A percentile compares a stretch with the other conserved stretches of the same genome.
Conservation (phyloP, 495 filamentous ascomycete genomes). For the Aspergillus diversus region DNA sequence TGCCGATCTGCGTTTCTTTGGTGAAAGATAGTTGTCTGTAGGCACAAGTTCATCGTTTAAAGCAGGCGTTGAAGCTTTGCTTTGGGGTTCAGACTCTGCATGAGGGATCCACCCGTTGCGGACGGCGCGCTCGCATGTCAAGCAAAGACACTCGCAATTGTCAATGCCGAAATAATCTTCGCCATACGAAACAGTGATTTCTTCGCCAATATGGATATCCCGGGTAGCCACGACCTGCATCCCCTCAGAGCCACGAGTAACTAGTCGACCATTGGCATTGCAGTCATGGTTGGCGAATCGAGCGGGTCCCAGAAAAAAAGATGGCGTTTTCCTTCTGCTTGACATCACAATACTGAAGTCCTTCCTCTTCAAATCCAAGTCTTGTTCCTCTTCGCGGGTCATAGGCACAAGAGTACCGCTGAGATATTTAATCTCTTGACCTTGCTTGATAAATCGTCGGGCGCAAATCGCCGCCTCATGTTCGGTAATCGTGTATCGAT, state of each 20-base stretch:
- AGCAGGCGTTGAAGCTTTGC: slow-evolving; percentile 43
- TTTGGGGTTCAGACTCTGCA: slow-evolving; percentile 41
- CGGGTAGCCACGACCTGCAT: slow-evolving; percentile 83
- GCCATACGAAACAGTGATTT: slow-evolving; percentile 94
- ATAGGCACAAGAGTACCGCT: slow-evolving; percentile 87
- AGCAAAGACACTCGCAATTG: slow-evolving; percentile 94
- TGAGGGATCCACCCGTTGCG: slow-evolving; percentile 78
- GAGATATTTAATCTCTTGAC: slow-evolving; percentile 88
- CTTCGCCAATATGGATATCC: slow-evolving; percentile 84
- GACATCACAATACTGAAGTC: slow-evolving; percentile 98
- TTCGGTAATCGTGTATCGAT: slow-evolving; percentile 88
- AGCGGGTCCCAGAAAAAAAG: slow-evolving; percentile 90
- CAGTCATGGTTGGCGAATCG: slow-evolving; percentile 98
- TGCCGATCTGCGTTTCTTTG: slow-evolving; percentile 50
- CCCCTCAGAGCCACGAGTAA: slow-evolving; percentile 78
- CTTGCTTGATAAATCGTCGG: slow-evolving; percentile 72
- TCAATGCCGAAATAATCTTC: slow-evolving; percentile 95
- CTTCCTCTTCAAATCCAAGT: slow-evolving; percentile 73
- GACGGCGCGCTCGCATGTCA: slow-evolving; percentile 75
- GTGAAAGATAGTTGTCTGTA: slow-evolving; percentile 20
- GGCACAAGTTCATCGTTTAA: slow-evolving; percentile 33
- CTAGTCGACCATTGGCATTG: slow-evolving; percentile 84
- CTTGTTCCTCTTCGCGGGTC: slow-evolving; percentile 84
- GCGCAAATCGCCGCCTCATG: slow-evolving; percentile 90
- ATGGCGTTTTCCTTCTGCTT: slow-evolving; percentile 83